Percentiles rank a stretch among this genome's conserved stretches.
Evolutionary conservation across 2,329 filamentous ascomycete genomes (phyloP).

Genomic region (Coniochaeta ligniaria): DNA sequence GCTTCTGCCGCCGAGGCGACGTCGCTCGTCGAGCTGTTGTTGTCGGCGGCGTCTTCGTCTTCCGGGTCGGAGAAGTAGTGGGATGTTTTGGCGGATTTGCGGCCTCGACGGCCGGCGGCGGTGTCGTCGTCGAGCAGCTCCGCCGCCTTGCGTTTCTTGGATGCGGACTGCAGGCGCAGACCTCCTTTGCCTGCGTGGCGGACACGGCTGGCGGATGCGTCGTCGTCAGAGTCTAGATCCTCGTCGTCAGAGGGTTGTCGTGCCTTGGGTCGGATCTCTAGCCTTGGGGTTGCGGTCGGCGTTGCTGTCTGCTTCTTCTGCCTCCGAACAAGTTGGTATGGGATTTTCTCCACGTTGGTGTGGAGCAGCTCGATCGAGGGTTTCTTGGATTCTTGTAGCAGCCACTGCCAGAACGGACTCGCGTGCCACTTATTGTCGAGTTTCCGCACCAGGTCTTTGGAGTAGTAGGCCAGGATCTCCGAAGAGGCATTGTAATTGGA

Average conservation of each 20-base stretch:
- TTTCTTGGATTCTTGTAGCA: constrained; percentile 20
- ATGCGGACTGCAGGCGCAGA: constrained; percentile 31
- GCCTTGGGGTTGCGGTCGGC: constrained; percentile 1
- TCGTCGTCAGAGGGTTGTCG: constrained; percentile 8
- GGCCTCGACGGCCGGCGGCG: constrained; percentile 21
- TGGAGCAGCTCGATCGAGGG: constrained; percentile 18
- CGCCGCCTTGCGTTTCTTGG: constrained; percentile 37
- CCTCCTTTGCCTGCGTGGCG: constrained; percentile 33
- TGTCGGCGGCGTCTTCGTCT: constrained; percentile 13
- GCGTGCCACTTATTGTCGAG: constrained; percentile 26
- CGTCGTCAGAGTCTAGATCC: constrained; percentile 10
- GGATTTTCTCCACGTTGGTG: constrained; percentile 15
- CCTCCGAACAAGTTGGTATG: constrained; percentile 15
- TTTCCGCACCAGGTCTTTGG: constrained; percentile 27
- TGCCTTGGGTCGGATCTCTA: not conserved
- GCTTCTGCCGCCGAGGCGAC: constrained; percentile 7
- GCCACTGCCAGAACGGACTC: constrained; percentile 24
- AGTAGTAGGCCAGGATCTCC: constrained; percentile 38
- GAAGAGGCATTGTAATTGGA: constrained; percentile 23
- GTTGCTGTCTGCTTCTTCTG: constrained; percentile 1
- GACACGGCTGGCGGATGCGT: constrained; percentile 14
- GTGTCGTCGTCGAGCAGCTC: constrained; percentile 7
- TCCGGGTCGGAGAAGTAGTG: constrained; percentile 22
- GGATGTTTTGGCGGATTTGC: constrained; percentile 24
- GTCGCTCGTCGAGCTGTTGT: constrained; percentile 2